These are phyloP conservation scores for Umbilicaria muhlenbergii DNA, from an alignment of 495 filamentous ascomycete genomes.

Conservation along the genomic window DNA sequence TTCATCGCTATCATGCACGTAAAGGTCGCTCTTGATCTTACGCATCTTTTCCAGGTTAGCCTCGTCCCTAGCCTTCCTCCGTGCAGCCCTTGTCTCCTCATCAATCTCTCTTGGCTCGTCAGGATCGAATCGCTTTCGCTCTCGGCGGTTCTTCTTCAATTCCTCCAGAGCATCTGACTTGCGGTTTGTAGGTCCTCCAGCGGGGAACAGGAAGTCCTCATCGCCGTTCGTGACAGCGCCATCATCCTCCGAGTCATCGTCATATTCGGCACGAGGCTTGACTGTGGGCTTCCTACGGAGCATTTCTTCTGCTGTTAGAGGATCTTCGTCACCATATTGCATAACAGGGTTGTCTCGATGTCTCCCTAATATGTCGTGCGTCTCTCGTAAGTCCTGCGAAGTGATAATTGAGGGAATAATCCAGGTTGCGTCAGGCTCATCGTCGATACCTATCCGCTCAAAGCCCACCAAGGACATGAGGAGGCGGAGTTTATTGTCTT, in stretches of 20 bases:
- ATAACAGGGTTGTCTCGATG: constrained; percentile 56
- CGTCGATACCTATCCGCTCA: constrained; percentile 46
- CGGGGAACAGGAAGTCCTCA: constrained; percentile 56
- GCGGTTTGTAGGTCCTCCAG: constrained; percentile 42
- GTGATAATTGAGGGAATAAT: constrained; percentile 52
- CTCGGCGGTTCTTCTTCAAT: constrained; percentile 36
- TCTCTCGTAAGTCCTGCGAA: constrained; percentile 45
- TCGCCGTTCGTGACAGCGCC: constrained; percentile 35
- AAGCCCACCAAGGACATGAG: constrained; percentile 67
- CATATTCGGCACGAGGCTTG: constrained; percentile 24
- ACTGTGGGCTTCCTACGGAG: constrained; percentile 51
- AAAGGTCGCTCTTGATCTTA: constrained; percentile 73
- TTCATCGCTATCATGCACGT: constrained; percentile 64
- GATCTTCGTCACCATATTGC: constrained; percentile 49
- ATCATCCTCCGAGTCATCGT: constrained; percentile 38
- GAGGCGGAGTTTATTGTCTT: constrained; percentile 77
- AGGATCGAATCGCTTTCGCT: constrained; percentile 21
- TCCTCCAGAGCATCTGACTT: constrained; percentile 33
- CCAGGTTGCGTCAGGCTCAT: constrained; percentile 68
- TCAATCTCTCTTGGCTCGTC: constrained; percentile 27
- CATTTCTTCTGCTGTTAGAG: constrained; percentile 41
- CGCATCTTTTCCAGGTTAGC: constrained; percentile 45
- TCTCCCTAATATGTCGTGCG: constrained; percentile 46
- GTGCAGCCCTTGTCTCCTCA: constrained; percentile 34
- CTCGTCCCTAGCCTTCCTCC: constrained; percentile 35